phyloP scores from a whole-genome alignment of 495 filamentous ascomycete genomes.

The Astrocystis sublimbata region DNA sequence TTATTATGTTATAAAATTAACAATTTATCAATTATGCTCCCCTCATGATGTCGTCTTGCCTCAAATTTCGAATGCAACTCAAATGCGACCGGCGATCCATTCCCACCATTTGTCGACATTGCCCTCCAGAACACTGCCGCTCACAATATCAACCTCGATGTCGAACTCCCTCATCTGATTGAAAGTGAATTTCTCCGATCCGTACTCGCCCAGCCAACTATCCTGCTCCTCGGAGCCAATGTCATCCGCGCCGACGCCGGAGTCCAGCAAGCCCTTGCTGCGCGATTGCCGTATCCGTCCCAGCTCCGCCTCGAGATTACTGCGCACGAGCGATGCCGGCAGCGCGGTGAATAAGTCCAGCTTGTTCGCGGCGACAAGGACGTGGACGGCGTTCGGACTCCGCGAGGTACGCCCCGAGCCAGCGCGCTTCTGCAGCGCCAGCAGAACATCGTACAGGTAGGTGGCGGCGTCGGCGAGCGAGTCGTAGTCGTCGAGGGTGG shows the following conservation, averaged over 20 bases:
- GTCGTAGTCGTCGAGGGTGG: conserved; percentile 58
- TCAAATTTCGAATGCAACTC: too few species aligned
- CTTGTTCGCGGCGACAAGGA: conserved; percentile 92
- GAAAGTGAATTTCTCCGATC: conserved; percentile 75
- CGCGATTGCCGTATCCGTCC: conserved; percentile 73
- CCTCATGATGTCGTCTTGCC: background rate
- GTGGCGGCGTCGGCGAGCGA: conserved; percentile 36
- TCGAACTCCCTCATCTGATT: conserved; percentile 78
- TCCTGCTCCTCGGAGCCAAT: conserved; percentile 65
- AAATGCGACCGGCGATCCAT: conserved; percentile 65
- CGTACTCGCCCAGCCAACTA: conserved; percentile 79
- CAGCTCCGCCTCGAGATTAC: conserved; percentile 77
- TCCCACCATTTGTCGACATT: conserved; percentile 81
- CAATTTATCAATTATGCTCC: conserved; percentile 4
- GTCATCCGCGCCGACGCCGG: conserved; percentile 61
- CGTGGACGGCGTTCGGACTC: conserved; percentile 62
- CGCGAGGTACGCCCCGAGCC: conserved; percentile 57
- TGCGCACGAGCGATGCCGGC: conserved; percentile 74
- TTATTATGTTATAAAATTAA: conserved; percentile 6
- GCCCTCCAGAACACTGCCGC: conserved; percentile 73
- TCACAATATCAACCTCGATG: conserved; percentile 73
- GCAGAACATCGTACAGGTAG: conserved; percentile 84
- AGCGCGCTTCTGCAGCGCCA: conserved; percentile 77
- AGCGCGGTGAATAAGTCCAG: conserved; percentile 92
- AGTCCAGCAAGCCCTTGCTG: conserved; percentile 79